phyloP scores from a whole-genome alignment of 2,329 filamentous ascomycete species.

The Trichoderma simmonsii region DNA sequence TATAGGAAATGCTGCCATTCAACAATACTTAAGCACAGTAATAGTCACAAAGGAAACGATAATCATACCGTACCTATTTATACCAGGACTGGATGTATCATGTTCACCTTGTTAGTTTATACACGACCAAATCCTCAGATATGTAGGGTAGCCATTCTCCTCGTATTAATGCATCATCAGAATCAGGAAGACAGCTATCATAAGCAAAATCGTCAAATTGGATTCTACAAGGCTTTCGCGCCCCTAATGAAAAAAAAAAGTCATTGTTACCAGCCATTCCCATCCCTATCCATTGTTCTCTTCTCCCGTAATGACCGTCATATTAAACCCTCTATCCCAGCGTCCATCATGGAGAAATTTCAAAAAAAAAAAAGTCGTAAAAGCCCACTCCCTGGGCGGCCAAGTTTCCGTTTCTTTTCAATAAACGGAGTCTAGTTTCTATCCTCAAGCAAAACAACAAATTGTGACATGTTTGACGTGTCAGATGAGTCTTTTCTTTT shows the following conservation, averaged over 20 bases:
- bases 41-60: background rate
- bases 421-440: conserved; percentile 15
- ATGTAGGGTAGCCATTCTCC: background rate
- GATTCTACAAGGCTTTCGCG: background rate
- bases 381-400: background rate
- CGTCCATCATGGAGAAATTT: background rate
- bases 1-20: no score
- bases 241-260: background rate
- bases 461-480: background rate
- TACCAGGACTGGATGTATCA: background rate
- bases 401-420: background rate
- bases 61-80: background rate
- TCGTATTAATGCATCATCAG: background rate
- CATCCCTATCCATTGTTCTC: background rate
- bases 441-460: conserved; percentile 7
- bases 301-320: background rate
- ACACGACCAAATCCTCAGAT: no score
- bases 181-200: background rate
- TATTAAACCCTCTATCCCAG: conserved; percentile 8
- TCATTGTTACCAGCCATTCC: background rate
- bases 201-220: background rate
- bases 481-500: background rate
- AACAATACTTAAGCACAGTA: background rate
- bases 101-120: background rate
- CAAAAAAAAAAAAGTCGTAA: background rate